These are phyloP conservation scores for Penicillium brasilianum DNA, from an alignment of 2,329 filamentous ascomycete species.

Conservation along the genomic window DNA sequence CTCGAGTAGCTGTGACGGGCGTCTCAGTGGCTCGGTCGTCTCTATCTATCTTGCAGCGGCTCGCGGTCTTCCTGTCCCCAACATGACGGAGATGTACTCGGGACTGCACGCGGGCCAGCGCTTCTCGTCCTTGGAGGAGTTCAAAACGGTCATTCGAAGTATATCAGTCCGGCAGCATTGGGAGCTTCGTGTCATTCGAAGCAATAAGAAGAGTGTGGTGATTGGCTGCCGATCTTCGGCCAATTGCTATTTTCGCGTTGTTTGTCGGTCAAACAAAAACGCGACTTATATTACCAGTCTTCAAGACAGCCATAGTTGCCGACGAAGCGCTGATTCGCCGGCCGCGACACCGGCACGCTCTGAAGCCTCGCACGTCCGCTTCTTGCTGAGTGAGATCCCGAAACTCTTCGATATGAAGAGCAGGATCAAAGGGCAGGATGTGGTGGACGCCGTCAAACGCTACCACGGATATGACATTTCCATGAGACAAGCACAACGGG, in stretches of 20 bases:
- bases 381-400: constrained; percentile 46
- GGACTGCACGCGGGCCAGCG: constrained; percentile 47
- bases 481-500: constrained; percentile 46
- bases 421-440: constrained; percentile 44
- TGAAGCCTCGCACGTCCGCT: constrained; percentile 48
- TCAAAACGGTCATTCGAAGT: constrained; percentile 45
- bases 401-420: constrained; percentile 47
- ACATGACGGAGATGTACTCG: constrained; percentile 47
- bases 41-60: constrained; percentile 19
- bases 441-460: constrained; percentile 48
- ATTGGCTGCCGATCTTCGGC: constrained; percentile 46
- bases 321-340: constrained; percentile 35
- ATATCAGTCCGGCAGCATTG: constrained; percentile 50
- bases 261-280: constrained; percentile 48
- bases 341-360: constrained; percentile 44
- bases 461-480: constrained; percentile 50
- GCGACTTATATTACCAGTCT: constrained; percentile 48
- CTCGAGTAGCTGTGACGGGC: constrained; percentile 21
- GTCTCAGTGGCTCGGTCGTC: constrained; percentile 22
- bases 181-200: constrained; percentile 47
- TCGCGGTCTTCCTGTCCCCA: constrained; percentile 16
- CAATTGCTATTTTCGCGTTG: constrained; percentile 48
- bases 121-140: constrained; percentile 46
- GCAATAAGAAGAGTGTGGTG: constrained; percentile 50
- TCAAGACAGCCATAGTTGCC: constrained; percentile 47